phyloP scores from a whole-genome alignment of 2,329 filamentous ascomycete genomes.

The Cytospora chrysosperma region DNA sequence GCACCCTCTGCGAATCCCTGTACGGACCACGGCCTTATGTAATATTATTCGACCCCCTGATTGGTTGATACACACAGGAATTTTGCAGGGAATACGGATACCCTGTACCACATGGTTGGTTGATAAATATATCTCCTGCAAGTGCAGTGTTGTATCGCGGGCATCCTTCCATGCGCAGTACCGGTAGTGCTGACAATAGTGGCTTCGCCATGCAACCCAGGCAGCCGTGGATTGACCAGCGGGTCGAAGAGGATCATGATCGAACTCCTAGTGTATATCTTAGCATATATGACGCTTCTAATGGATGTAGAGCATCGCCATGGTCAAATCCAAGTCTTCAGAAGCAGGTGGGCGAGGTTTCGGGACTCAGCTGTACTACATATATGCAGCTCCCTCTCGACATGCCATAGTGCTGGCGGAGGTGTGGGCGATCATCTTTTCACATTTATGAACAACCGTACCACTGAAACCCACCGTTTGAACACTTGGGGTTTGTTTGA shows the following conservation, averaged over 20 bases:
- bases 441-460: too few species aligned
- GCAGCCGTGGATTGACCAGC: neutral
- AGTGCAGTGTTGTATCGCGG: neutral
- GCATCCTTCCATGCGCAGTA: neutral
- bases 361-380: neutral
- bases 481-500: neutral
- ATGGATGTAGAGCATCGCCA: neutral
- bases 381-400: neutral
- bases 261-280: neutral
- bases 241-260: neutral
- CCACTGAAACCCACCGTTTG: neutral
- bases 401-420: neutral
- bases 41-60: neutral
- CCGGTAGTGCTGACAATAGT: too few species aligned
- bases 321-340: too few species aligned
- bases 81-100: neutral
- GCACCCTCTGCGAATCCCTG: neutral
- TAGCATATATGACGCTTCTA: neutral
- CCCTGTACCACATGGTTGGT: neutral
- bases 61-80: neutral
- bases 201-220: neutral
- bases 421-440: too few species aligned
- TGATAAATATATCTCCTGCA: neutral
- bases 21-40: neutral
- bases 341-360: neutral